Conservation (phyloP, 805 yeast species). For the Suhomyces sp. region DNA sequence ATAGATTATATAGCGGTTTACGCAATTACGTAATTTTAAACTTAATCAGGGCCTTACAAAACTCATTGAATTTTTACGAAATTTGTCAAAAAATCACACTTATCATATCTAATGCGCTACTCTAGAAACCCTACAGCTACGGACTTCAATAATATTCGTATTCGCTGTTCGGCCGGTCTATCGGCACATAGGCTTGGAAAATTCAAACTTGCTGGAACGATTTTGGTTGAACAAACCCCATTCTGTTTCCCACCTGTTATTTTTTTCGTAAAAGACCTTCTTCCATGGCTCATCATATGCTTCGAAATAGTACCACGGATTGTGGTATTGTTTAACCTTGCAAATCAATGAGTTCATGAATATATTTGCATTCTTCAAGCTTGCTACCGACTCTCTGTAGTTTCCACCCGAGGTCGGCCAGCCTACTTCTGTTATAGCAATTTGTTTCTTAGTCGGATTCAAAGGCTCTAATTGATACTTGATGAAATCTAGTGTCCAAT, state of each 20-base stretch:
- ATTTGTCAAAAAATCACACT: background rate
- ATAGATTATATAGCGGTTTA: background rate
- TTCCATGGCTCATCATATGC: slow-evolving; percentile 79
- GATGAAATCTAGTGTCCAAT: slow-evolving; percentile 53
- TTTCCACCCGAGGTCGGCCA: slow-evolving; percentile 70
- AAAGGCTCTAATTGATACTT: slow-evolving; percentile 42
- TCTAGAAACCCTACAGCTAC: background rate
- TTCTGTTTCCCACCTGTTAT: slow-evolving; percentile 60
- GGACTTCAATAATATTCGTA: background rate
- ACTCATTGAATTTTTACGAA: background rate
- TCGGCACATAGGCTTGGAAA: background rate
- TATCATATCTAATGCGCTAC: too few relatives aligned
- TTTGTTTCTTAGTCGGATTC: slow-evolving; percentile 22
- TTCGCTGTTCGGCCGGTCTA: background rate
- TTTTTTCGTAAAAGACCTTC: slow-evolving; percentile 45
- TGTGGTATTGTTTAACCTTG: slow-evolving; percentile 29
- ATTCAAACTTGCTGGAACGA: slow-evolving; percentile 43
- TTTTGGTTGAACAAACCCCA: slow-evolving; percentile 64
- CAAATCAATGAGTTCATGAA: slow-evolving; percentile 57
- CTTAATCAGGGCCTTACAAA: background rate
- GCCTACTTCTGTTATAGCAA: slow-evolving; percentile 61
- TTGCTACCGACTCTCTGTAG: slow-evolving; percentile 47
- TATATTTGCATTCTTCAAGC: slow-evolving; percentile 38
- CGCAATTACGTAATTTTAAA: background rate
- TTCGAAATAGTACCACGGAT: slow-evolving; percentile 61